Evolutionary conservation across 2,329 filamentous ascomycete species (phyloP).

Genomic region (Corynespora cassiicola): DNA sequence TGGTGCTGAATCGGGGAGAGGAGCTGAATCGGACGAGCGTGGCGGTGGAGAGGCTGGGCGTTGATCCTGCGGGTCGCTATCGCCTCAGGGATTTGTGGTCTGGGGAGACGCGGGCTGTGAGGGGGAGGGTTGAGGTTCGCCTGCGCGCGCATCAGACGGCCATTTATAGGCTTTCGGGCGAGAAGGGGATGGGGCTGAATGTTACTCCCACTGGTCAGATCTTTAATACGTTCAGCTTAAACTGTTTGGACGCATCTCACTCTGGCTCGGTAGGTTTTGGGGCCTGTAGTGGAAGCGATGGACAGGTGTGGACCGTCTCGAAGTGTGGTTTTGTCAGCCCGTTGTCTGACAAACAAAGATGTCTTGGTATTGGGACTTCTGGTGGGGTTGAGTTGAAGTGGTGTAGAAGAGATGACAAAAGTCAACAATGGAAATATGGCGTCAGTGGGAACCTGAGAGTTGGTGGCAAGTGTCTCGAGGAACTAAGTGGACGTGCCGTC

Average conservation of each 20-base stretch:
- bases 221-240: conserved; percentile 56
- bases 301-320: conserved; percentile 52
- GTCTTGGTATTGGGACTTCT: conserved; percentile 33
- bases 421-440: conserved; percentile 52
- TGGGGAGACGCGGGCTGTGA: conserved; percentile 30
- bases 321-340: conserved; percentile 46
- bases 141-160: conserved; percentile 49
- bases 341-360: conserved; percentile 42
- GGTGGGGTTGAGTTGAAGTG: conserved; percentile 16
- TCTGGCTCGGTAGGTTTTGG: conserved; percentile 35
- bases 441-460: conserved; percentile 54
- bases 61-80: conserved; percentile 38
- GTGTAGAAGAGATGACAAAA: conserved; percentile 20
- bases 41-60: conserved; percentile 45
- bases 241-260: conserved; percentile 48
- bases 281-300: conserved; percentile 46
- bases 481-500: conserved; percentile 23
- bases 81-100: conserved; percentile 54
- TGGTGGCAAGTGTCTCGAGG: conserved; percentile 43
- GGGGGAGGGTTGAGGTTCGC: conserved; percentile 29
- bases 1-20: conserved; percentile 53
- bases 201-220: conserved; percentile 56
- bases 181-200: conserved; percentile 13
- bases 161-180: conserved; percentile 50
- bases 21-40: conserved; percentile 36